phyloP scores from a whole-genome alignment of 225 moss, liverwort and hornwort species.

The Climacium dendroides region DNA sequence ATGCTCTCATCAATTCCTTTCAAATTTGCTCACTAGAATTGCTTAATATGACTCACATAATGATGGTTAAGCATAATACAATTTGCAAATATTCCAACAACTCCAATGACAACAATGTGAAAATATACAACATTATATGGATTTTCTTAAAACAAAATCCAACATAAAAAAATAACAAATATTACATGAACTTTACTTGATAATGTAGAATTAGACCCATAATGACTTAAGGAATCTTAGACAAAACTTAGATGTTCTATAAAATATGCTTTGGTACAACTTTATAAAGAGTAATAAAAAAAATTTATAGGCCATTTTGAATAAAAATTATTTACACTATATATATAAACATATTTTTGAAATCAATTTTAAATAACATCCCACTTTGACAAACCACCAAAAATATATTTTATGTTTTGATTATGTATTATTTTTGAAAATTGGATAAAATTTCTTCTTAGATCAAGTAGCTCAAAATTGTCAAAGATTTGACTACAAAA shows the following conservation, averaged over 20 bases:
- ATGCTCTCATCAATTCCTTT: not conserved
- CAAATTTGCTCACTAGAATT: not conserved
- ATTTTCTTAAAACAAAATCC: not conserved
- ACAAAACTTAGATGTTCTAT: not conserved
- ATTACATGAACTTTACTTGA: fast-evolving
- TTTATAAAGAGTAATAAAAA: too few relatives aligned
- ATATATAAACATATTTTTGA: too few relatives aligned
- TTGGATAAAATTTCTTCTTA: not conserved
- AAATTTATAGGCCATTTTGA: too few relatives aligned
- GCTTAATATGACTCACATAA: fast-evolving
- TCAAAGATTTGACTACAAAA: not conserved
- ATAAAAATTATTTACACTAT: not conserved
- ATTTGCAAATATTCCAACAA: not conserved
- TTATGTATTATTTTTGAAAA: too few relatives aligned
- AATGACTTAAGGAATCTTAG: not conserved
- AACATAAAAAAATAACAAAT: not conserved
- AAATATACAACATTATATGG: not conserved
- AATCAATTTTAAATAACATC: not conserved
- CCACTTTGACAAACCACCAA: not conserved
- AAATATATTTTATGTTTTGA: not conserved
- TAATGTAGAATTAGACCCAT: not conserved
- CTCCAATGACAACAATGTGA: not conserved
- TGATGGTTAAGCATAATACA: not conserved
- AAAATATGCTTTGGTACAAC: not conserved
- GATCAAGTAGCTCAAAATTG: not conserved